phyloP scores from a whole-genome alignment of 345 rosid species.

The Dipteronia dyeriana region DNA sequence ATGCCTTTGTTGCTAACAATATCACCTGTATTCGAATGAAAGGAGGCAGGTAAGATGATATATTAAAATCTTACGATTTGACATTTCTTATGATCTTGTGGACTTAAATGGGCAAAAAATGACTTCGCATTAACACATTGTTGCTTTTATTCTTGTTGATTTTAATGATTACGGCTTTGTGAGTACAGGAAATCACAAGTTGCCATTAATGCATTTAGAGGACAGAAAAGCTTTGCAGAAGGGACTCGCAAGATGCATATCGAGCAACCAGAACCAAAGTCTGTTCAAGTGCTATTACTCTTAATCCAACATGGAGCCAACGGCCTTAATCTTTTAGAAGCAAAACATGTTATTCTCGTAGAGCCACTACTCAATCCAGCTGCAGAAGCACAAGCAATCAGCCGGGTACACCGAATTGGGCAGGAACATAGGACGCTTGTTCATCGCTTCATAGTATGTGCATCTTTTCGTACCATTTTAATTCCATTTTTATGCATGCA shows the following conservation, averaged over 20 bases:
- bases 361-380: constrained; percentile 97
- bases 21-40: constrained; percentile 81
- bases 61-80: neutral
- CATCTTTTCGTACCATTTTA: constrained; percentile 4
- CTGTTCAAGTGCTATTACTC: constrained; percentile 75
- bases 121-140: too few relatives aligned
- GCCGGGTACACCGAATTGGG: constrained; percentile 92
- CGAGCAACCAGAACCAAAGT: constrained; percentile 34
- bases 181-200: constrained; percentile 74
- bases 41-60: constrained; percentile 80
- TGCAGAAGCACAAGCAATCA: constrained; percentile 93
- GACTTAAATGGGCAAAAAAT: neutral
- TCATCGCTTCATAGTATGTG: constrained; percentile 84
- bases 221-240: constrained; percentile 36
- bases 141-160: neutral
- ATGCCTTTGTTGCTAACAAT: constrained; percentile 68
- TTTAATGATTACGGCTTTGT: constrained; percentile 21
- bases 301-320: constrained; percentile 95
- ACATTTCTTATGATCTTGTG: neutral
- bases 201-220: constrained; percentile 79
- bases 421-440: constrained; percentile 77
- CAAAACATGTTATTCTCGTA: constrained; percentile 89
- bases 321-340: constrained; percentile 94
- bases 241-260: constrained; percentile 23
- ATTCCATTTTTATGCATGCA: neutral